A percentile compares a stretch with the other conserved stretches of the same genome.
Conservation (phyloP, 1,284 basidiomycete species). For the Melampsora larici-populina region DNA sequence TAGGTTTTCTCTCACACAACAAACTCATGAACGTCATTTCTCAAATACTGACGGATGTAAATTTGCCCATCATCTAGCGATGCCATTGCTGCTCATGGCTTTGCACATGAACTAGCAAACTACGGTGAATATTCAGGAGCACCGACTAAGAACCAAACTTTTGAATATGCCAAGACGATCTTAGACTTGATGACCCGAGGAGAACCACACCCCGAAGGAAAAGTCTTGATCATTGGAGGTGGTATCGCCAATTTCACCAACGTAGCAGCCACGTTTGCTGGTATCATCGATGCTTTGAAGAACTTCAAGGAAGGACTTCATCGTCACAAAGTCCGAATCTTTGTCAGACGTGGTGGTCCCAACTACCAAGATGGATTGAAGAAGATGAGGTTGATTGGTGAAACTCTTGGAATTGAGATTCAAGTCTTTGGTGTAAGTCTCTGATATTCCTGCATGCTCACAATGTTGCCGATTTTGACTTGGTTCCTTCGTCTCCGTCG, state of each 20-base stretch:
- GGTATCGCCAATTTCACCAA: conserved; percentile 99
- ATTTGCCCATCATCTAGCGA: conserved; percentile 64
- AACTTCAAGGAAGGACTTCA: conserved; percentile 84
- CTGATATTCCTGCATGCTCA: background rate
- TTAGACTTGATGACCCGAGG: conserved; percentile 94
- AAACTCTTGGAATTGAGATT: conserved; percentile 95
- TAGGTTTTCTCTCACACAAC: conserved; percentile 41
- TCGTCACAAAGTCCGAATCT: conserved; percentile 82
- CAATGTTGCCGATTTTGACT: background rate
- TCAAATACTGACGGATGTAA: conserved; percentile 46
- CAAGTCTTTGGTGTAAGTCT: conserved; percentile 55
- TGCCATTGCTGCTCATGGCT: conserved; percentile 94
- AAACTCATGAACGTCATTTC: background rate
- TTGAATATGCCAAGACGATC: conserved; percentile 99
- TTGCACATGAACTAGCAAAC: conserved; percentile 95
- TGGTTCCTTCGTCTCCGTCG: background rate
- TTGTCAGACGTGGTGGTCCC: conserved; percentile 94
- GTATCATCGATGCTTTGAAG: conserved; percentile 95
- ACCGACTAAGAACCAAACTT: conserved; percentile 95
- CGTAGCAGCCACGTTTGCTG: conserved; percentile 98
- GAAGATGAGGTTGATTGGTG: conserved; percentile 95
- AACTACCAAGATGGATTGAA: conserved; percentile 99
- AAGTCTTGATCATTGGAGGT: conserved; percentile 98
- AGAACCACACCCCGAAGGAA: conserved; percentile 75
- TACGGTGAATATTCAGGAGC: conserved; percentile 99